A percentile compares a stretch with the other conserved stretches of the same genome.
Evolutionary conservation across 2,329 filamentous ascomycete species (phyloP).

Genomic region (Aspergillus clavatus): DNA sequence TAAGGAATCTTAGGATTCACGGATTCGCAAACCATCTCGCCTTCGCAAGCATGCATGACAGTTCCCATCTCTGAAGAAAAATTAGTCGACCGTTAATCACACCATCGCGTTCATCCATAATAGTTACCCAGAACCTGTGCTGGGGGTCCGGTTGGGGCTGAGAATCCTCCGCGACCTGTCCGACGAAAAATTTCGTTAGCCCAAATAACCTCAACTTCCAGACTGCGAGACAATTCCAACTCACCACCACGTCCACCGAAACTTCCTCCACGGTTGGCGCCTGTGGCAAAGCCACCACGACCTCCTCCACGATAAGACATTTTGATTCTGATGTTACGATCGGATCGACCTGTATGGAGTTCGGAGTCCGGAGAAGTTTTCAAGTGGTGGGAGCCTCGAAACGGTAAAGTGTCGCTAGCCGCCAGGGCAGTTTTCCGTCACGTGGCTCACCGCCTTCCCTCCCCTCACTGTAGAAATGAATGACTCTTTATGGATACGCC

Average conservation of each 20-base stretch:
- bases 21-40: slow-evolving; percentile 95
- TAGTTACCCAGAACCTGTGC: slow-evolving; percentile 54
- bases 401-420: slow-evolving; percentile 37
- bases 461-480: slow-evolving; percentile 18
- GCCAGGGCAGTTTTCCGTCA: slow-evolving; percentile 32
- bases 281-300: slow-evolving; percentile 45
- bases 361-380: slow-evolving; percentile 35
- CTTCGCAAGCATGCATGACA: slow-evolving; percentile 91
- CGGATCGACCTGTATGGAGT: slow-evolving; percentile 19
- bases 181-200: slow-evolving; percentile 35
- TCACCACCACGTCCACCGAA: slow-evolving; percentile 42
- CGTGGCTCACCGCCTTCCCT: slow-evolving; percentile 33
- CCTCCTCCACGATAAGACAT: slow-evolving; percentile 64
- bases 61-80: slow-evolving; percentile 71
- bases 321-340: slow-evolving; percentile 30
- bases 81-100: slow-evolving; percentile 27
- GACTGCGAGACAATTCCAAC: slow-evolving; percentile 22
- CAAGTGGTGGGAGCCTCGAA: slow-evolving; percentile 43
- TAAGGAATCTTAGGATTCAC: slow-evolving; percentile 94
- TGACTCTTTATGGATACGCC: slow-evolving; percentile 3
- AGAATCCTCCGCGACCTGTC: slow-evolving; percentile 58
- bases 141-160: slow-evolving; percentile 56
- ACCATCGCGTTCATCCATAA: slow-evolving; percentile 2
- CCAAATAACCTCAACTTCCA: slow-evolving; percentile 9
- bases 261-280: slow-evolving; percentile 50